Percentiles rank a stretch among this genome's conserved stretches.
Conservation (phyloP, 306 rosid species). For the Oemleria cerasiformis region DNA sequence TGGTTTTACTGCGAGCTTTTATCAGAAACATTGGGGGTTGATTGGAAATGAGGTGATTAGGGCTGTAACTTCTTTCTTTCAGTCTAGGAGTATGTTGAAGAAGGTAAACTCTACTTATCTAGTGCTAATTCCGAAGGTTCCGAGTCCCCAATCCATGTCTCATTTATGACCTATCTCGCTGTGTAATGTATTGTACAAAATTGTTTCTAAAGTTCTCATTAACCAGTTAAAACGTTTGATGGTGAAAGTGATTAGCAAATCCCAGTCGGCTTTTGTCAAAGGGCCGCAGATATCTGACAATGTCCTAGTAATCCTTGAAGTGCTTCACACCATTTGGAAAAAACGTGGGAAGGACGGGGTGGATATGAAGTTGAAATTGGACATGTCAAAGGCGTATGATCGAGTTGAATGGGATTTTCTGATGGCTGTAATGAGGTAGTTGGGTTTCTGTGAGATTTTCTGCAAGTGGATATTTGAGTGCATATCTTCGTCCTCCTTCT, state of each 20-base stretch:
- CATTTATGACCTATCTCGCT: neutral
- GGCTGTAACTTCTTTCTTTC: no score
- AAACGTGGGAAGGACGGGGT: neutral
- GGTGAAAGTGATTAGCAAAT: neutral
- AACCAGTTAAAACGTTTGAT: neutral
- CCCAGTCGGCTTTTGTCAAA: neutral
- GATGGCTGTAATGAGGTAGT: no score
- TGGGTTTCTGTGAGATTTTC: no score
- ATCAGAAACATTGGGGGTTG: neutral
- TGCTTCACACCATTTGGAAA: accelerated
- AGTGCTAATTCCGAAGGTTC: no score
- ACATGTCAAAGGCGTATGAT: no score
- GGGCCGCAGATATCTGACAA: neutral
- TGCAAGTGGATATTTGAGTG: no score
- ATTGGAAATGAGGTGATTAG: accelerated
- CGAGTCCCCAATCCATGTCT: no score
- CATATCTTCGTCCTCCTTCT: no score
- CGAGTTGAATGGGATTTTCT: no score
- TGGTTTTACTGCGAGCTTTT: neutral
- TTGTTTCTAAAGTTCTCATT: neutral
- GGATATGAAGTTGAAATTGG: neutral
- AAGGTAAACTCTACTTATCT: no score
- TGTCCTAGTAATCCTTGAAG: neutral
- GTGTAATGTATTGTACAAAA: neutral
- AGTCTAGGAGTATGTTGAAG: no score